Base-by-base conservation (phyloP, 805 yeast species). In the Nakazawaea ernobii region DNA sequence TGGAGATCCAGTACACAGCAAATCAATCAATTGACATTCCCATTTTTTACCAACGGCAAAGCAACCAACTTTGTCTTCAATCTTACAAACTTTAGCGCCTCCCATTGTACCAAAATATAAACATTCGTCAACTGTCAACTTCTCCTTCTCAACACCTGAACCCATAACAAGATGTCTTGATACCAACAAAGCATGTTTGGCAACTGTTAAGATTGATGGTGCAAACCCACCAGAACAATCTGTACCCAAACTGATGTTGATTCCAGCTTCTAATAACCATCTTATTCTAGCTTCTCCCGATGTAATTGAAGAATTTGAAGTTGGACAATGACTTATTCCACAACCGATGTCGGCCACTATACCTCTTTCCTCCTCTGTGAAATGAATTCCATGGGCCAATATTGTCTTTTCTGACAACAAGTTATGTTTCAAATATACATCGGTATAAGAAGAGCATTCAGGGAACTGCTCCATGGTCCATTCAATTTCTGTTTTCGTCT, bases 241-340 rank as follows among this genome's bases (percentile, higher is more conserved):
- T 1, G 90, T 79, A 1, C 95, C 95, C 43, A 92, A 71, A 8
- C 95, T 79, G 20, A 94, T 95, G 47, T 86, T 84, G 50, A 89
- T 74, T 9, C 75, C 78, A 35, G 75, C 73, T 40, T 82, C 72
- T 47, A 90, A 68, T 37, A 88, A 66, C 72, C 82, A 75, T 54
- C 84, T 75, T 9, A 92, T 79, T 15, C 89, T 84, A 8, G 96
- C 91, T 63, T 89, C 95, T 14, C 99, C 99, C 9, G 95, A 84
- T 0, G 95, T 82, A 49, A 92, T 74, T 14, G 94, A 80, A 1
- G 95, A 80, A 62, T 92, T 92, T 14, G 96, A 86, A 9, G 89
- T 80, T 2, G 99, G 99, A 67, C 99, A 92, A 65, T 94, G 98
- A 4, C 95, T 76, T 14, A 92, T 79, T 10, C 97, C 95, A 30